Evolutionary conservation across 306 rosid species (phyloP), one percentile per base, ranked within the genome.

Genomic region (Hippophae tibetana): DNA sequence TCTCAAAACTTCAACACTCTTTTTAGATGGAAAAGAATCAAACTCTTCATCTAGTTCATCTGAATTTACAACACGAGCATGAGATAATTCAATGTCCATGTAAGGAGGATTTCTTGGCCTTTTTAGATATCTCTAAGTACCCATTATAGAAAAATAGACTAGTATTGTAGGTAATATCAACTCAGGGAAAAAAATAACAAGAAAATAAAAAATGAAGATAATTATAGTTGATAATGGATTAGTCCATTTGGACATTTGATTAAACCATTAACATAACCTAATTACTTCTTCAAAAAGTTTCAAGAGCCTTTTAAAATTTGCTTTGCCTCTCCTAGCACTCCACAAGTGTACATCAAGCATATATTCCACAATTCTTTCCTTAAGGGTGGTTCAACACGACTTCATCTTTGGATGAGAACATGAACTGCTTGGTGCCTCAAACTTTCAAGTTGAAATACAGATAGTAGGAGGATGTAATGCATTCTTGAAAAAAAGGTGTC

Each of bases 1-100:
- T 18, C 63, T 77, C 54, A 74, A 13, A n/a, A 58, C 47, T 12
- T 9, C 38, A 43, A 62, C 73, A 7, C n/a, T 60, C 3, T 60
- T 68, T 45, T 2, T 64, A 5, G 86, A 67, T 7, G 86, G 82
- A 38, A 77, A 41, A 43, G 78, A 63, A 70, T 81, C 86, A 54
- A 81, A 77, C 74, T 81, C 86, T 61, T 81, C 83, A 48, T 78
- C 78, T 62, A 81, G 5, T 64, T 81, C 86, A 10, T 72, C 78
- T 12, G 42, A 1, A 53, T 61, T 74, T 56, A 74, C 42, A 31
- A 62, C 44, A 49, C 69, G 50, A 18, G 69, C 76, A 27, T 45
- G 69, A 55, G 76, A 78, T 70, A 78, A 10, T 13, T 66, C 60
- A 13, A 71, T 61, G 66, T 74, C 70, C 44, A 69, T 41, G 63